Percentiles rank a stretch among this genome's conserved stretches.
These are phyloP conservation scores for Ustulina deusta DNA, from an alignment of 2,329 filamentous ascomycete species.

Conservation along the genomic window DNA sequence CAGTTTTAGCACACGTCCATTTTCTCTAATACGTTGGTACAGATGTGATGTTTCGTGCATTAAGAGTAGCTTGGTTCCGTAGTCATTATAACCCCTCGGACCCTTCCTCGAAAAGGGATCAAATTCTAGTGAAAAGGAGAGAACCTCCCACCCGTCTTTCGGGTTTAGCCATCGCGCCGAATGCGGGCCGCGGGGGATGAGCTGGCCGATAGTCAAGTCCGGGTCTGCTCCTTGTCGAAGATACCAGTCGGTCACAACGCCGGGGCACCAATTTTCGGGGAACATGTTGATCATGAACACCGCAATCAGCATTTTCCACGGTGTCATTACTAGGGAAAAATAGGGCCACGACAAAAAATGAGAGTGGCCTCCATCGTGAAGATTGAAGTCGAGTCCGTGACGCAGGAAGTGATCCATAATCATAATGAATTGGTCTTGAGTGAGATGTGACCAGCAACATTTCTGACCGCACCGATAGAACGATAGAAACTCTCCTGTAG, in stretches of 20 bases:
- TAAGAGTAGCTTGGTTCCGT: background rate
- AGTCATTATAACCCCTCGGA: too few species aligned
- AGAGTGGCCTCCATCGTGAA: background rate
- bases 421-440: background rate
- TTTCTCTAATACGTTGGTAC: background rate
- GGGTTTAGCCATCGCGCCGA: background rate
- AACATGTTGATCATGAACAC: background rate
- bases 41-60: background rate
- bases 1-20: background rate
- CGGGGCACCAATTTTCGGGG: background rate
- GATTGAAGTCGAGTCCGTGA: background rate
- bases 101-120: too few species aligned
- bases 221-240: conserved; percentile 18
- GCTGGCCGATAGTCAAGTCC: background rate
- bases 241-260: conserved; percentile 2
- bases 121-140: too few species aligned
- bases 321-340: background rate
- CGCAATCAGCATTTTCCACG: background rate
- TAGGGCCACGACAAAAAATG: too few species aligned
- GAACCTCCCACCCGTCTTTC: background rate
- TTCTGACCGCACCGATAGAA: too few species aligned
- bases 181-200: background rate
- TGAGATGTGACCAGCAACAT: background rate
- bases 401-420: background rate
- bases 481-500: too few species aligned